Conservation (phyloP, 257 asterid genomes). For the Echium plantagineum region DNA sequence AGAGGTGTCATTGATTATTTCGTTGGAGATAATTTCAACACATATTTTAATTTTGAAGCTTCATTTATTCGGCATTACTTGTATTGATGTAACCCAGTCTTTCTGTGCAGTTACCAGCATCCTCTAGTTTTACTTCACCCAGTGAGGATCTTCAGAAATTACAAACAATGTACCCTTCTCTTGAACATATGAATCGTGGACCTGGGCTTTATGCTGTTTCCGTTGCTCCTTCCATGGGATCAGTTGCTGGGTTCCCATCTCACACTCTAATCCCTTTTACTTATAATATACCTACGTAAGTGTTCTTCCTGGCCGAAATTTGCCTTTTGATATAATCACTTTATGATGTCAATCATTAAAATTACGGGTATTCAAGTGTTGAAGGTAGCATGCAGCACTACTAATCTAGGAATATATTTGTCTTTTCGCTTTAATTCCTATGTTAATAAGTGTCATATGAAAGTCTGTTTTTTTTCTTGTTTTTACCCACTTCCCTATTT, state of each 20-base stretch:
- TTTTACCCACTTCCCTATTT: no score
- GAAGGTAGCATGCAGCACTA: neutral
- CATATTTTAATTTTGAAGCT: neutral
- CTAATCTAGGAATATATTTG: neutral
- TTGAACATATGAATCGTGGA: slow-evolving; percentile 63
- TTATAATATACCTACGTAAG: slow-evolving; percentile 79
- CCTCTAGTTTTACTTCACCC: slow-evolving; percentile 14
- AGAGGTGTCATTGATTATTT: neutral
- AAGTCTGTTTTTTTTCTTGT: no score
- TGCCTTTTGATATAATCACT: slow-evolving; percentile 1
- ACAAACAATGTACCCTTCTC: slow-evolving; percentile 24
- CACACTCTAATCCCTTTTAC: slow-evolving; percentile 71
- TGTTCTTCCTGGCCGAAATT: slow-evolving; percentile 12
- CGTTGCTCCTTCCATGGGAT: slow-evolving; percentile 45
- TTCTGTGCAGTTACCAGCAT: slow-evolving; percentile 15
- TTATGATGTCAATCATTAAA: neutral
- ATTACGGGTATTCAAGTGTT: neutral
- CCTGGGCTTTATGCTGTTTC: slow-evolving; percentile 93
- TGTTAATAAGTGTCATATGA: no score
- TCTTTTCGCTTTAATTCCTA: neutral
- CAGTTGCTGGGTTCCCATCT: slow-evolving; percentile 42
- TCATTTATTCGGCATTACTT: neutral
- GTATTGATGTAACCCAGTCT: neutral
- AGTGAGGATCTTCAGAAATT: slow-evolving; percentile 23
- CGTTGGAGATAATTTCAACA: neutral